Evolutionary conservation across 805 yeast genomes (phyloP).

Genomic region (Candida wancherniae): DNA sequence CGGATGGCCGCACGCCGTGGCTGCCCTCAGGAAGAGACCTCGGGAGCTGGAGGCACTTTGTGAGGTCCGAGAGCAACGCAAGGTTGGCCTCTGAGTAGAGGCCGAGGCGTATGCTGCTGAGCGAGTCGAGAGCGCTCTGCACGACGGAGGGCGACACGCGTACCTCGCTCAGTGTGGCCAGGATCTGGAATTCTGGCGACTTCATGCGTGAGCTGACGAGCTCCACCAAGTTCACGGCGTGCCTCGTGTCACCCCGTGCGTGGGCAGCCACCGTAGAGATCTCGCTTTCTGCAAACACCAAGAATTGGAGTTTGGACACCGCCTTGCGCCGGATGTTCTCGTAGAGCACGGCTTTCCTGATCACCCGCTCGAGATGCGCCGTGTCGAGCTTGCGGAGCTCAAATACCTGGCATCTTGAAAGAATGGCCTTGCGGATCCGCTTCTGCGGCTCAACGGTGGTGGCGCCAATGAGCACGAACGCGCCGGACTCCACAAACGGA

Average conservation of each 20-base stretch:
- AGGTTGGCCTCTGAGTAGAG: conserved; percentile 16
- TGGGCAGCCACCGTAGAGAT: conserved; percentile 14
- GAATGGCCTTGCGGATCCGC: conserved; percentile 72
- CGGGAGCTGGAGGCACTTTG: conserved; percentile 9
- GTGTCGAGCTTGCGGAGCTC: conserved; percentile 51
- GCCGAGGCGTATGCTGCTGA: conserved; percentile 15
- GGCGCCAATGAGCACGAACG: conserved; percentile 84
- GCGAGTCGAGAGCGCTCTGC: conserved; percentile 1
- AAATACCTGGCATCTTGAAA: conserved; percentile 81
- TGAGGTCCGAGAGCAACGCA: conserved; percentile 14
- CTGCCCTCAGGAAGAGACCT: no score
- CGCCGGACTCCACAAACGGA: conserved; percentile 81
- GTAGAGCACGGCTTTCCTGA: conserved; percentile 50
- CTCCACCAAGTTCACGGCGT: conserved; percentile 31
- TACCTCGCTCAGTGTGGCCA: background rate
- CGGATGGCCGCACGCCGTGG: no score
- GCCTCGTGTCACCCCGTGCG: conserved; percentile 31
- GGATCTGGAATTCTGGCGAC: conserved; percentile 1
- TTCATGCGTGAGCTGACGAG: conserved; percentile 20
- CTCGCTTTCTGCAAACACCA: conserved; percentile 16
- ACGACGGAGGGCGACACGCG: conserved; percentile 2
- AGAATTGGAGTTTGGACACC: conserved; percentile 5
- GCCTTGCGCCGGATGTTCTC: conserved; percentile 26
- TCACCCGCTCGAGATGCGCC: conserved; percentile 48
- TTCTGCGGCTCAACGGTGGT: conserved; percentile 75